Base-by-base conservation (phyloP, 139 green algal species). In the Nannochloris sp. region DNA sequence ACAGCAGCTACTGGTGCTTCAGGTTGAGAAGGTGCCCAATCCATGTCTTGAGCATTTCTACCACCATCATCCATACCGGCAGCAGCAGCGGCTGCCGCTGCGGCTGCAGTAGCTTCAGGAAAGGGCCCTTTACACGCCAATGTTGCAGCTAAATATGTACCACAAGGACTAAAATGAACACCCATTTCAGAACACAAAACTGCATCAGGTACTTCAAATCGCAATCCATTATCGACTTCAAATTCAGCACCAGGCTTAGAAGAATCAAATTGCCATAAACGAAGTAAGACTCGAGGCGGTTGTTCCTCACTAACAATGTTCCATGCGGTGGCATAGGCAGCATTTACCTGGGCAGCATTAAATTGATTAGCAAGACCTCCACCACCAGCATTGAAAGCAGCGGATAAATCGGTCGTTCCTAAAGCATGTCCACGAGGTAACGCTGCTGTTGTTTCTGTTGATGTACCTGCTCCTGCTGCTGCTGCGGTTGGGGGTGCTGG, bases 131-230 rank as follows among this genome's bases (percentile, higher is more conserved):
- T 63, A 65, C 79, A 89, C 9, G 84, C 83, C 6, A 86, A 71
- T 48, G 89, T 95, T 31, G 77, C 76, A 12, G 85, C 89, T 54
- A 96, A 66, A 55, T 73, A 89, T 31, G 78, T 70, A 29, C 90
- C 90, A 57, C 84, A 92, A 10, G 85, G 81, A 13, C 74, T 88
- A 69, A 96, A 94, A 65, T 95, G 81, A 13, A 92, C 80, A 23
- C 90, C 90, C 90, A 96, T 96, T 78, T 96, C 90, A 46, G 68
- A 85, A 79, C 87, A 95, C 27, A 95, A 80, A 61, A 95, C 89
- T 0, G 85, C 80, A 34, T 93, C 82, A 2, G 60, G 53, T 30
- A 93, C 84, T 25, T 75, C 73, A 24, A 92, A 58, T 36, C 38
- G 54, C 36, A 71, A 39, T 61, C 61, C 61, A 14, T 44, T 25